A percentile compares a stretch with the other conserved stretches of the same genome.
Conservation (phyloP, 805 yeast species). For the Diddensiella transvaalensis region DNA sequence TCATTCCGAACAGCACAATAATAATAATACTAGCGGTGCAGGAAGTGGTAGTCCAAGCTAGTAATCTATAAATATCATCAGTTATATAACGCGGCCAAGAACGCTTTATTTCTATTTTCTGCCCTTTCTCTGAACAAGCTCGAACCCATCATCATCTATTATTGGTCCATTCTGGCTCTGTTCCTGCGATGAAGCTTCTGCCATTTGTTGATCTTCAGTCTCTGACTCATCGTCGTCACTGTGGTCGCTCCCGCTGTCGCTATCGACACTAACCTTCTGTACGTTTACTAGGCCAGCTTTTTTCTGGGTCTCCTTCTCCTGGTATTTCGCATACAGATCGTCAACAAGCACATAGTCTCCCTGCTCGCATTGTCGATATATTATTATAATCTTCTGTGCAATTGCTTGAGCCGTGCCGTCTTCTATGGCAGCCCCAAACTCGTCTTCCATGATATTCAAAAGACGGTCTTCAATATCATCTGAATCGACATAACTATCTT, state of each 20-base stretch:
- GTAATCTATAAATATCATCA: not conserved
- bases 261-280: constrained; percentile 36
- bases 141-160: constrained; percentile 93
- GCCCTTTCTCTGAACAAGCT: constrained; percentile 55
- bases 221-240: constrained; percentile 39
- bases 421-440: constrained; percentile 83
- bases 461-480: constrained; percentile 80
- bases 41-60: not conserved
- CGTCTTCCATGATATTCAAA: constrained; percentile 89
- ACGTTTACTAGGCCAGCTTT: constrained; percentile 25
- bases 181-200: constrained; percentile 7
- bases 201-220: constrained; percentile 32
- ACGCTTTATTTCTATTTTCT: too few relatives aligned
- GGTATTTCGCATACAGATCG: constrained; percentile 55
- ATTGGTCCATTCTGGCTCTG: constrained; percentile 50
- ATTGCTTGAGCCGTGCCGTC: constrained; percentile 81
- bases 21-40: constrained; percentile 7
- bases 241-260: too few relatives aligned
- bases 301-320: constrained; percentile 45
- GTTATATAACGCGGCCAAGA: too few relatives aligned
- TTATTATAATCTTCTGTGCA: constrained; percentile 60
- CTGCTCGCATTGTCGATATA: constrained; percentile 61
- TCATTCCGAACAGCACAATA: not conserved
- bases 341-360: constrained; percentile 56
- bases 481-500: constrained; percentile 61